These are phyloP conservation scores for Hibiscus trionum DNA, from an alignment of 345 rosid species.

Conservation along the genomic window DNA sequence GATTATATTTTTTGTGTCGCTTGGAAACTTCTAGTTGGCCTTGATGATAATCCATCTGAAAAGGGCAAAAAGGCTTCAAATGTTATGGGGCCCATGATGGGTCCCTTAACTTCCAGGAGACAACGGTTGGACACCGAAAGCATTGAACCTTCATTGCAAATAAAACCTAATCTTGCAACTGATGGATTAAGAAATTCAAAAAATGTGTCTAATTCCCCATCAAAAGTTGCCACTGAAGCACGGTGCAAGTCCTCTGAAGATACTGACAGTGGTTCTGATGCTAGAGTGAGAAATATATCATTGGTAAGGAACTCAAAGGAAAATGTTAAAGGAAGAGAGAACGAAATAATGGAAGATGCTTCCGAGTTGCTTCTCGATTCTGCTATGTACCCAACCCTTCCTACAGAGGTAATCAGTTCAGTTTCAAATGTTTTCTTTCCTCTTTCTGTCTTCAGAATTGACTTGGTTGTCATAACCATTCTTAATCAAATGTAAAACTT, in stretches of 20 bases:
- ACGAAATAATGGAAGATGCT: constrained; percentile 27
- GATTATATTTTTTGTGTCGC: neutral
- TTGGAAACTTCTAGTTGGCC: constrained; percentile 45
- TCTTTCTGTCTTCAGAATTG: neutral
- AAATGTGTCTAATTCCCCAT: constrained; percentile 25
- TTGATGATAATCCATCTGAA: constrained; percentile 54
- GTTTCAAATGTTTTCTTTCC: neutral
- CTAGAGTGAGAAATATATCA: constrained; percentile 17
- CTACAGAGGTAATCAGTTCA: constrained; percentile 62
- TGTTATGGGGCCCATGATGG: constrained; percentile 24
- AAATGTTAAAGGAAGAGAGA: constrained; percentile 32
- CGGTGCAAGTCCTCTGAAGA: constrained; percentile 26
- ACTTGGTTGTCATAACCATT: constrained; percentile 6
- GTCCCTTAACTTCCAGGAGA: constrained; percentile 33
- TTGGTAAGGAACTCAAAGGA: constrained; percentile 23
- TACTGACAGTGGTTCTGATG: constrained; percentile 27
- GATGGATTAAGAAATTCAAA: constrained; percentile 34
- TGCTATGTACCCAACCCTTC: constrained; percentile 42
- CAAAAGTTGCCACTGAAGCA: constrained; percentile 34
- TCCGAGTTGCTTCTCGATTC: constrained; percentile 35
- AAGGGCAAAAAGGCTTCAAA: constrained; percentile 32
- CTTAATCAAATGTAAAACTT: neutral
- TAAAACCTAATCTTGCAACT: constrained; percentile 25
- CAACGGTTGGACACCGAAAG: constrained; percentile 32
- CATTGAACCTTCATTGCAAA: constrained; percentile 37